phyloP scores from a whole-genome alignment of 2,329 filamentous ascomycete genomes.

The Immersiporthe knoxdaviesiana region DNA sequence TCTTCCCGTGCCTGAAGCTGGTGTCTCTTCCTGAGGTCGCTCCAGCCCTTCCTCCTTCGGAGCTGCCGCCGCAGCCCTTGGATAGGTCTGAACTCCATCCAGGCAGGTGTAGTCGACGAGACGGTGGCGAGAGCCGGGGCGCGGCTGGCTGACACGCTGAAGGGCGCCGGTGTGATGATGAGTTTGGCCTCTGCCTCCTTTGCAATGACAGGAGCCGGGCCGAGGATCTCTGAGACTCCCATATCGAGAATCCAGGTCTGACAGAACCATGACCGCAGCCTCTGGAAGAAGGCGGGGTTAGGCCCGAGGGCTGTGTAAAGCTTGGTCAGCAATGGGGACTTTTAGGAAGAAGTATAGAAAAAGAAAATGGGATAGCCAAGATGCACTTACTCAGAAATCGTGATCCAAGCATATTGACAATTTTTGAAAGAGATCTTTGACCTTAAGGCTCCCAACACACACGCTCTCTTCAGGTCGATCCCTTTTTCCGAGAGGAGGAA shows the following conservation, averaged over 20 bases:
- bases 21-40: slow-evolving; percentile 3
- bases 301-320: slow-evolving; percentile 7
- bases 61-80: slow-evolving; percentile 11
- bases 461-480: not conserved
- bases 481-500: not conserved
- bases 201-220: slow-evolving; percentile 10
- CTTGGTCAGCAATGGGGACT: not conserved
- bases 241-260: slow-evolving; percentile 14
- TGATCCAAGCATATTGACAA: slow-evolving; percentile 14
- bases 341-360: too few species aligned
- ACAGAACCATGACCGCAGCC: slow-evolving; percentile 17
- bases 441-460: not conserved
- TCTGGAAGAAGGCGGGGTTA: slow-evolving; percentile 13
- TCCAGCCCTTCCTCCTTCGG: slow-evolving; percentile 22
- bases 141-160: slow-evolving; percentile 14
- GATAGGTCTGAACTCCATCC: slow-evolving; percentile 15
- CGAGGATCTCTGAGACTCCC: slow-evolving; percentile 18
- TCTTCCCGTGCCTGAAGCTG: slow-evolving; percentile 13
- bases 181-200: slow-evolving; percentile 11
- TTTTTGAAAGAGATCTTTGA: not conserved
- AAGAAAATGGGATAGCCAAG: not conserved
- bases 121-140: not conserved
- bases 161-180: slow-evolving; percentile 15
- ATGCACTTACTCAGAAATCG: slow-evolving; percentile 15
- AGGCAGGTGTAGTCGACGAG: slow-evolving; percentile 1